Conservation (phyloP, 306 rosid genomes). For the Cucurbita maxima region DNA sequence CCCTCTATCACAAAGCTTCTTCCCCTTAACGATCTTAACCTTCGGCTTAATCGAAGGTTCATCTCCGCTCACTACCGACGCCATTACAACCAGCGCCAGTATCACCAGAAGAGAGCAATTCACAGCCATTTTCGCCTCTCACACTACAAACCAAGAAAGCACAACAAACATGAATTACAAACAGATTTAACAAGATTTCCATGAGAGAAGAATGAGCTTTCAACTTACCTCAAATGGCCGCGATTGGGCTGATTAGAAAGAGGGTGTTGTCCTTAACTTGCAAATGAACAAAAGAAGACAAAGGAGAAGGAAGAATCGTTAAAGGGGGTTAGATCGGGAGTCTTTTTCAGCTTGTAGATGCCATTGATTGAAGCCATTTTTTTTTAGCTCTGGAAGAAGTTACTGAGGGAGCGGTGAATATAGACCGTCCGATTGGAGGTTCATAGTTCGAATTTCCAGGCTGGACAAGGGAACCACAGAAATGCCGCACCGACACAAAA, state of each 20-base stretch:
- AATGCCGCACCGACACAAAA: conserved; percentile 7
- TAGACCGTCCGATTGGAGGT: not conserved
- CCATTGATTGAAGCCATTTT: not conserved
- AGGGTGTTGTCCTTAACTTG: not conserved
- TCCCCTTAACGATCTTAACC: conserved; percentile 50
- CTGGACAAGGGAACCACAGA: conserved; percentile 20
- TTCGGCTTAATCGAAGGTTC: conserved; percentile 12
- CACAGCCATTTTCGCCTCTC: conserved; percentile 2
- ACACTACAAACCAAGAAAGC: not conserved
- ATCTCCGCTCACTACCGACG: conserved; percentile 16
- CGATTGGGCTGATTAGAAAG: conserved; percentile 6
- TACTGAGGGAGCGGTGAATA: not conserved
- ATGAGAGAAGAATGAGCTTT: not conserved
- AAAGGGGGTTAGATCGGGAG: conserved; percentile 9
- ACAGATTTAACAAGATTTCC: not conserved
- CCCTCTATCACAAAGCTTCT: conserved; percentile 54
- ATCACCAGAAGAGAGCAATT: conserved; percentile 5
- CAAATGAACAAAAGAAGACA: not conserved
- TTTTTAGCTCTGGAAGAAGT: conserved; percentile 13
- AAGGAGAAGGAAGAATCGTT: not conserved
- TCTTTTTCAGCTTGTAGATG: conserved; percentile 10
- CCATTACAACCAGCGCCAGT: conserved; percentile 8
- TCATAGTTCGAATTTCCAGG: conserved; percentile 8
- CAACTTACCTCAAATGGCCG: conserved; percentile 3
- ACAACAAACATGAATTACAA: not conserved